Percentiles rank a stretch among this genome's conserved stretches.
Conservation (phyloP, 108 stramenopile genomes). For the Aureococcus anophagefferens region DNA sequence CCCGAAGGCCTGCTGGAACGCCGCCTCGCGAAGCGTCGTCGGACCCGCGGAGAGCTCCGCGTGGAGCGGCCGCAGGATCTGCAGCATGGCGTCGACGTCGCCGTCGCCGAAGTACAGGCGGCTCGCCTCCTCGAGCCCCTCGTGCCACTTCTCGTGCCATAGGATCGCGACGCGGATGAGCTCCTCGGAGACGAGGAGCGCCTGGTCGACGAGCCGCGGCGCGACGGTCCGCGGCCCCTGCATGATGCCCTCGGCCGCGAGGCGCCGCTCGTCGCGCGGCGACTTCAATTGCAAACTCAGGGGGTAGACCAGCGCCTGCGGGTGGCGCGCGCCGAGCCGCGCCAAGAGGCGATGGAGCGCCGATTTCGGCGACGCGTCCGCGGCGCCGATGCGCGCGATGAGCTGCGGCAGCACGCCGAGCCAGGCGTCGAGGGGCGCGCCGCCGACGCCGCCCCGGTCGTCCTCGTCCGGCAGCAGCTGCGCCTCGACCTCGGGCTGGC, state of each 20-base stretch:
- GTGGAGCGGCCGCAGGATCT: constrained; percentile 71
- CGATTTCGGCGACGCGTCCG: constrained; percentile 53
- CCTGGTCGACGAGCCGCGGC: constrained; percentile 70
- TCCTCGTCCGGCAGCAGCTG: not conserved
- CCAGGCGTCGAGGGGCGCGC: constrained; percentile 84
- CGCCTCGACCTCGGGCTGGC: constrained; percentile 56
- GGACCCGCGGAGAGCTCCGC: constrained; percentile 63
- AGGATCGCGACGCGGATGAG: constrained; percentile 97
- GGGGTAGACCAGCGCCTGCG: constrained; percentile 96
- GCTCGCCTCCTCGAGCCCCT: constrained; percentile 87
- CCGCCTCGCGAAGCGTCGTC: constrained; percentile 62
- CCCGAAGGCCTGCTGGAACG: constrained; percentile 69
- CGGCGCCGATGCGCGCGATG: constrained; percentile 91
- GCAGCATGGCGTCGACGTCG: constrained; percentile 84
- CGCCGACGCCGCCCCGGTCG: constrained; percentile 2
- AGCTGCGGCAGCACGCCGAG: constrained; percentile 95
- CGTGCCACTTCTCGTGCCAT: constrained; percentile 98
- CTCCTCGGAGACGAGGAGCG: constrained; percentile 83
- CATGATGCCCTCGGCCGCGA: constrained; percentile 72
- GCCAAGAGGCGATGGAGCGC: constrained; percentile 77
- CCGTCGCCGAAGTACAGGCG: constrained; percentile 81
- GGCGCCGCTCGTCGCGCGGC: constrained; percentile 69
- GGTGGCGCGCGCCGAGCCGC: constrained; percentile 75
- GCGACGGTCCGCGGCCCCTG: constrained; percentile 5
- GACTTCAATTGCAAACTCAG: constrained; percentile 84